Percentiles rank a stretch among this genome's conserved stretches.
Conservation (phyloP, 805 yeast genomes). For the Kodamaea lidongshanica region DNA sequence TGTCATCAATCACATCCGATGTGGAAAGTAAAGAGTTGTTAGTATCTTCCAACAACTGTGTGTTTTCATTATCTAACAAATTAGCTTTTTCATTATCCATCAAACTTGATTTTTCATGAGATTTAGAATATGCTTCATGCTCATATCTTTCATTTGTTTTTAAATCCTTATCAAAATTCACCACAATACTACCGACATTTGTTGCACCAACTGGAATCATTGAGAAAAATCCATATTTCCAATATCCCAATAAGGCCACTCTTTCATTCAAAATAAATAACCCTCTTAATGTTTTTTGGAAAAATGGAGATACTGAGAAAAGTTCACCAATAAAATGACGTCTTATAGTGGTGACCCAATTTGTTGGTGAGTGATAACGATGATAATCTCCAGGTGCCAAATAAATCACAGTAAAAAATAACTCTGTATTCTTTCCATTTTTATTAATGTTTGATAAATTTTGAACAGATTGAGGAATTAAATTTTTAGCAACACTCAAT, state of each 20-base stretch:
- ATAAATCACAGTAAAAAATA: constrained; percentile 87
- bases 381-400: constrained; percentile 98
- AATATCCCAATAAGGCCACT: constrained; percentile 88
- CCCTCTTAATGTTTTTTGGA: constrained; percentile 80
- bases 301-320: constrained; percentile 93
- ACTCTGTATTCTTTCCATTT: constrained; percentile 41
- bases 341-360: constrained; percentile 91
- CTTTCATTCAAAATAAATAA: constrained; percentile 90
- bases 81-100: constrained; percentile 14
- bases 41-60: constrained; percentile 23
- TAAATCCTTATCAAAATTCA: constrained; percentile 87
- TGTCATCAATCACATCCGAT: constrained; percentile 3
- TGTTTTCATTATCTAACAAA: constrained; percentile 18
- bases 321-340: constrained; percentile 95
- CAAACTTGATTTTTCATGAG: too few relatives aligned
- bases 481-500: constrained; percentile 36
- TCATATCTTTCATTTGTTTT: constrained; percentile 73
- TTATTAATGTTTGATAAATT: constrained; percentile 16
- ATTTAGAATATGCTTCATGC: constrained; percentile 33
- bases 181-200: constrained; percentile 89
- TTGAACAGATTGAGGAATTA: constrained; percentile 29
- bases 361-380: constrained; percentile 90
- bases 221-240: constrained; percentile 95
- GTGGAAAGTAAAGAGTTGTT: constrained; percentile 2
- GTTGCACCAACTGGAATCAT: constrained; percentile 99